Conservation (phyloP, 108 stramenopile genomes). For the Cyclotella atomus region DNA sequence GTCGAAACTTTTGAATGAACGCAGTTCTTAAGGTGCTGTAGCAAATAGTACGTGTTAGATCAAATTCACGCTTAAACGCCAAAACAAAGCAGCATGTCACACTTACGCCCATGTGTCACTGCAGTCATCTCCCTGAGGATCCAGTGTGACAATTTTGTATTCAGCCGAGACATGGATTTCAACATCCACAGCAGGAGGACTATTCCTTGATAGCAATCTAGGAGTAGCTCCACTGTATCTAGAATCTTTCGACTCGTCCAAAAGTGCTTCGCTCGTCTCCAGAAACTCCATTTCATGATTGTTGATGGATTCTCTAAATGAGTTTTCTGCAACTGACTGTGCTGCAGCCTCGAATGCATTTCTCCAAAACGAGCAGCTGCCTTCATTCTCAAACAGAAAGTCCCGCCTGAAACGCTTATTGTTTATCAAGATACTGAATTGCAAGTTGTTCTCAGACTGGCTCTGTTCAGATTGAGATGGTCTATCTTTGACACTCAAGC, state of each 20-base stretch:
- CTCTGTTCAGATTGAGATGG: no score
- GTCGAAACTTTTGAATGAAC: conserved; percentile 75
- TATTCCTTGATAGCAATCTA: conserved; percentile 30
- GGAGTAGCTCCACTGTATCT: not conserved
- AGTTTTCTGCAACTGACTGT: conserved; percentile 24
- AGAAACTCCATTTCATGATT: not conserved
- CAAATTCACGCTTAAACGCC: not conserved
- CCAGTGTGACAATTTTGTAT: conserved; percentile 78
- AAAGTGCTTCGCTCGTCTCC: not conserved
- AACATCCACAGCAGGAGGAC: conserved; percentile 56
- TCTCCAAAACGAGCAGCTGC: conserved; percentile 58
- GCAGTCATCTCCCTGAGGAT: conserved; percentile 74
- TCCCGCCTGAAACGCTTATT: conserved; percentile 60
- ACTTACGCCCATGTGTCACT: conserved; percentile 82
- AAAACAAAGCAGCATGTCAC: not conserved
- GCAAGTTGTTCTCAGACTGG: no score
- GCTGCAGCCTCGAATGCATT: conserved; percentile 48
- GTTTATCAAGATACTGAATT: conserved; percentile 52
- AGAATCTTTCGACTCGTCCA: not conserved
- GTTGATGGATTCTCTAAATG: not conserved
- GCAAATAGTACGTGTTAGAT: no score
- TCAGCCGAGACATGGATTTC: conserved; percentile 66
- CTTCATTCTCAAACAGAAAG: conserved; percentile 63
- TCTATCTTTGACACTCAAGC: conserved; percentile 10
- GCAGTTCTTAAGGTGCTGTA: conserved; percentile 62